These are phyloP conservation scores for Trichophyton schoenleinii DNA, from an alignment of 2,329 filamentous ascomycete genomes.

Conservation along the genomic window DNA sequence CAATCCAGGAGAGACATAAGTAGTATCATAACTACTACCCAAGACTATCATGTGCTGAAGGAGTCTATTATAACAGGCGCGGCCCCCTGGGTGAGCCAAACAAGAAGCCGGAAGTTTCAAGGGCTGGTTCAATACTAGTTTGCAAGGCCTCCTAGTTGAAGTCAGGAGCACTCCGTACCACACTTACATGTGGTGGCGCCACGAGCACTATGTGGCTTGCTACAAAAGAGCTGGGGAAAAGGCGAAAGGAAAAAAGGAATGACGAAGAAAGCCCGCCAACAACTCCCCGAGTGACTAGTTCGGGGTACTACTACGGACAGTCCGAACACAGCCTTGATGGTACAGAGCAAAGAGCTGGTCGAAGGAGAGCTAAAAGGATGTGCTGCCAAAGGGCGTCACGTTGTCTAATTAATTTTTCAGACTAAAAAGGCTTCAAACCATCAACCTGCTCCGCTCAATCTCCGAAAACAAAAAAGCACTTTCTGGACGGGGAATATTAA, in stretches of 20 bases:
- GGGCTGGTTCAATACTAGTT: background rate
- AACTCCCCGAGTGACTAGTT: too few species aligned
- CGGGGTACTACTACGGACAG: background rate
- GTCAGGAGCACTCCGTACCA: background rate
- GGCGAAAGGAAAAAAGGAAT: background rate
- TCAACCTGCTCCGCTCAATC: background rate
- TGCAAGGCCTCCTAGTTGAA: background rate
- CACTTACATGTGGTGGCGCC: background rate
- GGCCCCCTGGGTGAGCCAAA: background rate
- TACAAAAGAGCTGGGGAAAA: background rate
- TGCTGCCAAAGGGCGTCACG: background rate
- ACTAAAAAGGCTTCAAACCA: background rate
- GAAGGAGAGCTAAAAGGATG: background rate
- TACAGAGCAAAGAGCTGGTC: too few species aligned
- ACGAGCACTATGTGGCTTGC: background rate
- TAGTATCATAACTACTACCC: background rate
- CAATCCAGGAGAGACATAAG: background rate
- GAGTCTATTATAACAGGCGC: background rate
- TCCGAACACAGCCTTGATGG: background rate
- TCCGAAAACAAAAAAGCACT: background rate
- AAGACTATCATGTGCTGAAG: background rate
- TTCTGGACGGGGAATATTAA: conserved; percentile 2
- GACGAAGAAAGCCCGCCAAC: background rate
- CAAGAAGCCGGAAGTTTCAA: background rate
- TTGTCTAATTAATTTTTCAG: conserved; percentile 1